A percentile compares a stretch with the other conserved stretches of the same genome.
Evolutionary conservation across 495 filamentous ascomycete genomes (phyloP).

Genomic region (Parathielavia hyrcaniae): DNA sequence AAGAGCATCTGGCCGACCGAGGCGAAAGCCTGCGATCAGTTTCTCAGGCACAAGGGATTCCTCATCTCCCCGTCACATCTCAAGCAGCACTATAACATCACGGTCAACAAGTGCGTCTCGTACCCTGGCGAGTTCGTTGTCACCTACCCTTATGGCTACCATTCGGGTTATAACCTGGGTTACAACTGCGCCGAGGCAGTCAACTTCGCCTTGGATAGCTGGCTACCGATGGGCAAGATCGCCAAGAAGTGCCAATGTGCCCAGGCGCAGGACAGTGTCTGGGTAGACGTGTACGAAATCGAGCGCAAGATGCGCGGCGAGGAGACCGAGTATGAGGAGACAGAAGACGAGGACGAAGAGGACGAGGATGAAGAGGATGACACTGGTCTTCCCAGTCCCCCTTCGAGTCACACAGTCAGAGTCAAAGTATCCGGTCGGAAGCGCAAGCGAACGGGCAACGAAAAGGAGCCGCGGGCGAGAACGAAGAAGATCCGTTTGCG

Average conservation of each 20-base stretch:
- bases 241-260: constrained; percentile 98
- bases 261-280: constrained; percentile 80
- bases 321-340: constrained; percentile 83
- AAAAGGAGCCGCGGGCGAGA: constrained; percentile 46
- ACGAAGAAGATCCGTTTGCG: constrained; percentile 67
- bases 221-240: constrained; percentile 89
- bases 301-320: constrained; percentile 91
- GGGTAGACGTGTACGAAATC: constrained; percentile 93
- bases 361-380: constrained; percentile 61
- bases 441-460: constrained; percentile 36
- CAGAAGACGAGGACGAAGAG: constrained; percentile 68
- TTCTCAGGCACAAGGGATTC: constrained; percentile 95
- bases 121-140: constrained; percentile 98
- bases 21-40: constrained; percentile 95
- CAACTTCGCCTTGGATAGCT: constrained; percentile 92
- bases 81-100: constrained; percentile 82
- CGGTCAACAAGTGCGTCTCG: constrained; percentile 91
- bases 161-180: constrained; percentile 95
- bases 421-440: constrained; percentile 56
- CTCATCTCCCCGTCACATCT: constrained; percentile 89
- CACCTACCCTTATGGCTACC: constrained; percentile 96
- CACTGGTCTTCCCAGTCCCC: constrained; percentile 67
- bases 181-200: constrained; percentile 99
- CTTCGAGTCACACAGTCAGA: constrained; percentile 43
- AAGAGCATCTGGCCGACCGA: constrained; percentile 91